phyloP scores from a whole-genome alignment of 352 stramenopile species.

The Phytophthora hibernalis region DNA sequence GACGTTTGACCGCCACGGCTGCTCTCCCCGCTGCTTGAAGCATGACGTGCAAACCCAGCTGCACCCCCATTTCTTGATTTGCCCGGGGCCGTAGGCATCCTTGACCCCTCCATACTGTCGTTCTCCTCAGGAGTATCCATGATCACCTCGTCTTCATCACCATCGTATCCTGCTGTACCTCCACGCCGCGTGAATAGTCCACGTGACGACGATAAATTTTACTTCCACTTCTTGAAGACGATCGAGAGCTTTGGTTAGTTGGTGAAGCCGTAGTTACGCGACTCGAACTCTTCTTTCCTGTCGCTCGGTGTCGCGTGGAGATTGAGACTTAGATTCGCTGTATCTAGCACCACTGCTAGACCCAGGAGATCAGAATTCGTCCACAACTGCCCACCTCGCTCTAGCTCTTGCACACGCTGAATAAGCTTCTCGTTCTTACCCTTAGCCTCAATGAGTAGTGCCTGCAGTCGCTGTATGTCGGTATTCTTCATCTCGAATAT shows the following conservation, averaged over 20 bases:
- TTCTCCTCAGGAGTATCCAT: conserved; percentile 65
- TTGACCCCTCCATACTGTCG: neutral
- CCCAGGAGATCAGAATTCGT: conserved; percentile 41
- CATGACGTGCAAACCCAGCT: conserved; percentile 10
- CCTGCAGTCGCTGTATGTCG: conserved; percentile 74
- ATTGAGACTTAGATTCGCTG: neutral
- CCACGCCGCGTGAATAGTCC: conserved; percentile 65
- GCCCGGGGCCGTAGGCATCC: conserved; percentile 24
- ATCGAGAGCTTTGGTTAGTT: conserved; percentile 8
- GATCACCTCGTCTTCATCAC: conserved; percentile 71
- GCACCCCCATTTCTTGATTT: conserved; percentile 26
- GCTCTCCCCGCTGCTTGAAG: conserved; percentile 16
- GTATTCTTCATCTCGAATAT: conserved; percentile 89
- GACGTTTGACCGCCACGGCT: conserved; percentile 13
- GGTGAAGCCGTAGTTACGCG: conserved; percentile 23
- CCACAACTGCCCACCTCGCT: conserved; percentile 74
- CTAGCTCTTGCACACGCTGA: conserved; percentile 70
- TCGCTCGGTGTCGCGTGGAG: neutral
- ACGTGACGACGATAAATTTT: conserved; percentile 58
- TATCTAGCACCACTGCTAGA: conserved; percentile 1
- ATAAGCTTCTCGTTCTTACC: conserved; percentile 80
- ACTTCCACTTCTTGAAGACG: conserved; percentile 21
- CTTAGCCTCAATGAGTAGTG: conserved; percentile 65
- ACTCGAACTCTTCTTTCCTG: conserved; percentile 19
- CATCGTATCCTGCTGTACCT: conserved; percentile 42